Conservation (phyloP, 106 monocot species). For the Acorus gramineus region DNA sequence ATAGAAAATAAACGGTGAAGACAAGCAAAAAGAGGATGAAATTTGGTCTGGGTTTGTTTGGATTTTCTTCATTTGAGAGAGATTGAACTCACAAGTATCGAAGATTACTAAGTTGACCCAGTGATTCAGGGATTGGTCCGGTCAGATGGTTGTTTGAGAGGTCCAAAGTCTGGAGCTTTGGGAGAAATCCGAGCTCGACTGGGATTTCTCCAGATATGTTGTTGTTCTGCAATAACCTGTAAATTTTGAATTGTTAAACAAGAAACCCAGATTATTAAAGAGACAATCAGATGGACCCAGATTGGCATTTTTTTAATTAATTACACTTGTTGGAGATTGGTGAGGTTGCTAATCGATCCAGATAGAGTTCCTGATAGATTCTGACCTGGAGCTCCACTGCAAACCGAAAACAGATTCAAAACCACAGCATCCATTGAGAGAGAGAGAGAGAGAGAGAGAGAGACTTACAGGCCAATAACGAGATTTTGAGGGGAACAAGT, state of each 20-base stretch:
- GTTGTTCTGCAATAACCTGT: constrained; percentile 86
- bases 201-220: constrained; percentile 84
- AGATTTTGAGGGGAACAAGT: constrained; percentile 83
- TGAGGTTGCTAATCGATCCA: constrained; percentile 62
- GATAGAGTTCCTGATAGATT: constrained; percentile 75
- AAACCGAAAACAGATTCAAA: neutral
- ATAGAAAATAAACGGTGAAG: neutral
- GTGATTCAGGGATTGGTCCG: constrained; percentile 55
- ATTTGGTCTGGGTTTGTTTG: neutral
- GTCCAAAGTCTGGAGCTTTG: constrained; percentile 78
- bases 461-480: constrained; percentile 64
- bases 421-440: no score
- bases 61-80: neutral
- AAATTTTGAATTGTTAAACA: no score
- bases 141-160: constrained; percentile 80
- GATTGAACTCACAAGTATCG: constrained; percentile 61
- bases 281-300: no score
- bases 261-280: neutral
- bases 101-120: constrained; percentile 55
- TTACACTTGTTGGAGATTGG: constrained; percentile 92
- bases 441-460: neutral
- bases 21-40: neutral
- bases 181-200: constrained; percentile 53
- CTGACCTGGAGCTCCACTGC: constrained; percentile 79
- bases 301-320: neutral